Percentiles rank a stretch among this genome's conserved stretches.
Conservation (phyloP, 2,329 filamentous ascomycete species). For the Septoria linicola region DNA sequence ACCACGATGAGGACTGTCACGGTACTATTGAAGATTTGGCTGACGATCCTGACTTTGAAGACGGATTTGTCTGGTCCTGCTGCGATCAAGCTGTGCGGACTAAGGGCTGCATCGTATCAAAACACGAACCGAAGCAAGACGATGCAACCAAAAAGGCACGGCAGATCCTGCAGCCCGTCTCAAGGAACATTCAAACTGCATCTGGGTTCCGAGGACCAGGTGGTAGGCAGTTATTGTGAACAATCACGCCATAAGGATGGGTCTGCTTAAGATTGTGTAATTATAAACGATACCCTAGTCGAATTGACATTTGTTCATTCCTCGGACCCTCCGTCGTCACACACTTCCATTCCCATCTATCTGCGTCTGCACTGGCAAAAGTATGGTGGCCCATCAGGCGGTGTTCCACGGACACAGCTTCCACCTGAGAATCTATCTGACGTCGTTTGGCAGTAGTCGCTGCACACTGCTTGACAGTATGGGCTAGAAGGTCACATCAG, state of each 20-base stretch:
- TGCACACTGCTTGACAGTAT: slow-evolving; percentile 5
- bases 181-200: background rate
- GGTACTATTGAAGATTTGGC: background rate
- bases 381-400: background rate
- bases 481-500: background rate
- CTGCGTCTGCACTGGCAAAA: background rate
- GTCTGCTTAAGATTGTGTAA: no score
- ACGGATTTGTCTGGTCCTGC: background rate
- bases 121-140: background rate
- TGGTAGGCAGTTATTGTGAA: slow-evolving; percentile 1
- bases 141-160: background rate
- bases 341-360: no score
- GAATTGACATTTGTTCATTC: no score
- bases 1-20: slow-evolving; percentile 2
- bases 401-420: background rate
- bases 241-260: no score
- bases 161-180: background rate
- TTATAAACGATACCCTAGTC: no score
- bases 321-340: no score
- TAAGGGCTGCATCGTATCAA: background rate
- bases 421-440: background rate
- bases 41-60: background rate
- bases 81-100: background rate
- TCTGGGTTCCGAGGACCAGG: slow-evolving; percentile 2
- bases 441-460: slow-evolving; percentile 3